Conservation (phyloP, 2,329 filamentous ascomycete species). For the Xylaria sp. region DNA sequence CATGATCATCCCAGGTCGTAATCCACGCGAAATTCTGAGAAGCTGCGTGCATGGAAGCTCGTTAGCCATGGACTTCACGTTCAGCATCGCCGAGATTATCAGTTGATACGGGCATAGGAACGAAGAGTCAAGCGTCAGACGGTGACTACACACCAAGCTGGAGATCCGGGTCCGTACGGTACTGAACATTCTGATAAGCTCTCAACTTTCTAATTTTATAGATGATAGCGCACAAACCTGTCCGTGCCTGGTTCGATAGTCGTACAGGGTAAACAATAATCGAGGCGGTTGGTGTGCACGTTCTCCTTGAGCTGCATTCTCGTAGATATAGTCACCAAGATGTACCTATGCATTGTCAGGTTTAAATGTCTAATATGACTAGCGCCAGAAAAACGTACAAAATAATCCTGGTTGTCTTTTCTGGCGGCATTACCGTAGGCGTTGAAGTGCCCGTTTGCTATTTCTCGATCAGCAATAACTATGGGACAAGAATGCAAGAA, state of each 20-base stretch:
- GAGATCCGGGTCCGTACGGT: constrained; percentile 50
- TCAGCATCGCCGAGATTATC: neutral
- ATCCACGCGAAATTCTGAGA: constrained; percentile 53
- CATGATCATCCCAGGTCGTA: constrained; percentile 53
- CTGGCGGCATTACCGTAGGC: constrained; percentile 50
- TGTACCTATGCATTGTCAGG: constrained; percentile 33
- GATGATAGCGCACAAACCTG: constrained; percentile 36
- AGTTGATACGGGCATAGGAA: neutral
- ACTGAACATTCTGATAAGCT: constrained; percentile 33
- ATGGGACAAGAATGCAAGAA: neutral
- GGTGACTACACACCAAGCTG: constrained; percentile 36
- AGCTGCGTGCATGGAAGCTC: constrained; percentile 19
- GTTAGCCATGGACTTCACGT: neutral
- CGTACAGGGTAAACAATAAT: constrained; percentile 45
- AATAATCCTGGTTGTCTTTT: constrained; percentile 53
- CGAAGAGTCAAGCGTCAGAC: neutral
- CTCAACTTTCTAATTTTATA: neutral
- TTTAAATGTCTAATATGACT: neutral
- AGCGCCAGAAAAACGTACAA: constrained; percentile 41
- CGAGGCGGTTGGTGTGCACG: constrained; percentile 36
- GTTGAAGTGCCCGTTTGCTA: constrained; percentile 54
- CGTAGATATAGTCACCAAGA: constrained; percentile 67
- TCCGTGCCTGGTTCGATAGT: constrained; percentile 51
- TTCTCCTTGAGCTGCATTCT: constrained; percentile 50
- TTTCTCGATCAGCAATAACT: neutral